Conservation (phyloP, 257 asterid genomes). For the Nicotiana paniculata region DNA sequence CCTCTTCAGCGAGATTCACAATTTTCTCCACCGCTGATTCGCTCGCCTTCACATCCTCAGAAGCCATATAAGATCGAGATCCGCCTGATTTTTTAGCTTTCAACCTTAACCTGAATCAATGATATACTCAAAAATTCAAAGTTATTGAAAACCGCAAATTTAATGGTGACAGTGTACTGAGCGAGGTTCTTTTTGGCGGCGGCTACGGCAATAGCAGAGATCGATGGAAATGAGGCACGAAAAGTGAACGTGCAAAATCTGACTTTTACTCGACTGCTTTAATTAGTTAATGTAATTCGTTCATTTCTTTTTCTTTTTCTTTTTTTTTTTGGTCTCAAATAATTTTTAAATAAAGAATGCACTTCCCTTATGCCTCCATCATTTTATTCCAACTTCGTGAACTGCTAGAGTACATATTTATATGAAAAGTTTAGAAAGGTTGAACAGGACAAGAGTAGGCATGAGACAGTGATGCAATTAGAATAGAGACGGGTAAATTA, state of each 20-base stretch:
- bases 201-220: background rate
- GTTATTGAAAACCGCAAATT: background rate
- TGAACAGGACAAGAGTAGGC: too few species aligned
- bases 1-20: slow-evolving; percentile 89
- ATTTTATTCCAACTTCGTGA: too few species aligned
- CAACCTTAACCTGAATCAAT: background rate
- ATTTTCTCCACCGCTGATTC: slow-evolving; percentile 90
- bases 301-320: too few species aligned
- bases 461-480: too few species aligned
- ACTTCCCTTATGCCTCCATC: too few species aligned
- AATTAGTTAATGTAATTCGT: background rate
- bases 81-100: background rate
- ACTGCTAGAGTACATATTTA: too few species aligned
- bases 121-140: background rate
- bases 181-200: background rate
- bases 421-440: too few species aligned
- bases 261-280: slow-evolving; percentile 10
- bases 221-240: slow-evolving; percentile 1
- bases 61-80: slow-evolving; percentile 46
- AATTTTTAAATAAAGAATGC: too few species aligned
- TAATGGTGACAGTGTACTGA: background rate
- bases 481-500: too few species aligned
- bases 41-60: slow-evolving; percentile 86
- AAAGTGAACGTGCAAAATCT: background rate
- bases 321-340: too few species aligned